Base-by-base conservation (phyloP, 192 early-diverging fungal species). In the Gryganskiella cystojenkinii region DNA sequence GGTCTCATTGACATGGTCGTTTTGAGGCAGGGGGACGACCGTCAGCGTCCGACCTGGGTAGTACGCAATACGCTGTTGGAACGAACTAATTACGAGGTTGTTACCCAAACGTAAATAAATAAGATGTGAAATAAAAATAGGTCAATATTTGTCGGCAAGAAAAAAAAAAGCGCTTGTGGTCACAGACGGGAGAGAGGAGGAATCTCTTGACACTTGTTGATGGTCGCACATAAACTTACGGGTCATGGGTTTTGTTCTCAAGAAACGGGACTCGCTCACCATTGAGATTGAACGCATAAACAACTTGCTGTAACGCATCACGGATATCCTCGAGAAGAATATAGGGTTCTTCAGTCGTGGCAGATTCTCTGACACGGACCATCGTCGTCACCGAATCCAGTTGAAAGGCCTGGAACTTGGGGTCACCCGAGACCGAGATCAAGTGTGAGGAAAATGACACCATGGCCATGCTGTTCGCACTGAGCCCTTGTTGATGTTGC, bases 261-360 rank as follows among this genome's bases (percentile, higher is more conserved):
- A 78, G 73, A 24, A 57, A 78, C 2, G 73, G 66, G 3, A 69
- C 66, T 27, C 60, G 60, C 5, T 43, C 35, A 8, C 66, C 73
- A 64, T 68, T 28, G 9, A 78, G 35, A 46, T 40, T 40, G 34
- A 78, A 61, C 2, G 45, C 45, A 30, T 63, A 53, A n/a, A 53
- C 65, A 40, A 64, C 37, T 40, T 40, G 62, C 24, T 59, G 30
- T 24, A 69, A 78, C 8, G 66, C 61, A 46, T 78, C 66, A 8
- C 50, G 56, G 15, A 64, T 67, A 52, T 68, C 66, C n/a, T 66
- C 73, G 15, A 78, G 25, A 15, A 78, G 54, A 45, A 78, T 42
- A 47, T 53, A 59, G 25, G 53, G 45, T 7, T 34, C 46, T 33
- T 59, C 61, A 45, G 61, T n/a, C n/a, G n/a, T 22, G 20, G 25